These are phyloP conservation scores for Penicillium thymicola DNA, from an alignment of 2,329 filamentous ascomycete species.

Conservation along the genomic window DNA sequence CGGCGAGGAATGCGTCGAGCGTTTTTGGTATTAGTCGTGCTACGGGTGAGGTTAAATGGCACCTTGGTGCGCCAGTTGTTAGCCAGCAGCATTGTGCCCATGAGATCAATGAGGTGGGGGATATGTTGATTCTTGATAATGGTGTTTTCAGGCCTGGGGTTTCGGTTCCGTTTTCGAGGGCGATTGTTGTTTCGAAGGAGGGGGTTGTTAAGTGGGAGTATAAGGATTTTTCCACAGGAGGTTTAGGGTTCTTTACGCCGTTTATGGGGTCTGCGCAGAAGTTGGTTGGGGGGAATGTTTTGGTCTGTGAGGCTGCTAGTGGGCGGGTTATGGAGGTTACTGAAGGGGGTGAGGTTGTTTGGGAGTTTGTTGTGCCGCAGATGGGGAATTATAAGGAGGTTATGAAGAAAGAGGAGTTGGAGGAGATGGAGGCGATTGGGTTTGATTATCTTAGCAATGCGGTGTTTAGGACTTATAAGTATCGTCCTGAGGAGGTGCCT, in stretches of 20 bases:
- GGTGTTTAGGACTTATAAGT: slow-evolving; percentile 46
- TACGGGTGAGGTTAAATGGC: no score
- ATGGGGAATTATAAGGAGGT: slow-evolving; percentile 39
- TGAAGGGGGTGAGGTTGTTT: slow-evolving; percentile 39
- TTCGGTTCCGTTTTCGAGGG: slow-evolving; percentile 44
- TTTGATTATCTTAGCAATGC: slow-evolving; percentile 45
- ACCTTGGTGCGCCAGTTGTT: slow-evolving; percentile 22
- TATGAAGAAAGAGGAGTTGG: slow-evolving; percentile 16
- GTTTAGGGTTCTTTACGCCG: slow-evolving; percentile 45
- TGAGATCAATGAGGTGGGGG: slow-evolving; percentile 39
- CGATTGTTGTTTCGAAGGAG: slow-evolving; percentile 40
- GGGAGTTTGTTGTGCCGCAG: slow-evolving; percentile 46
- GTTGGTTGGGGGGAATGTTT: slow-evolving; percentile 42
- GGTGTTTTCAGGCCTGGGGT: slow-evolving; percentile 43
- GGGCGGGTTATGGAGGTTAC: slow-evolving; percentile 43
- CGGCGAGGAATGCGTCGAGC: no score
- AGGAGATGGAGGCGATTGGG: slow-evolving; percentile 37
- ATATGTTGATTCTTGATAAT: slow-evolving; percentile 49
- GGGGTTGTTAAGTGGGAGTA: slow-evolving; percentile 48
- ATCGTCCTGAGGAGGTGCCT: slow-evolving; percentile 41
- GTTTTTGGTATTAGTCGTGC: no score
- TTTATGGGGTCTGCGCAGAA: slow-evolving; percentile 49
- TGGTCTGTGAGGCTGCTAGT: slow-evolving; percentile 44
- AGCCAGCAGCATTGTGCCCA: slow-evolving; percentile 47
- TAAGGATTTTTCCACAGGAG: slow-evolving; percentile 34